Base-by-base conservation (phyloP, 257 asterid genomes). In the Gentiana dahurica region DNA sequence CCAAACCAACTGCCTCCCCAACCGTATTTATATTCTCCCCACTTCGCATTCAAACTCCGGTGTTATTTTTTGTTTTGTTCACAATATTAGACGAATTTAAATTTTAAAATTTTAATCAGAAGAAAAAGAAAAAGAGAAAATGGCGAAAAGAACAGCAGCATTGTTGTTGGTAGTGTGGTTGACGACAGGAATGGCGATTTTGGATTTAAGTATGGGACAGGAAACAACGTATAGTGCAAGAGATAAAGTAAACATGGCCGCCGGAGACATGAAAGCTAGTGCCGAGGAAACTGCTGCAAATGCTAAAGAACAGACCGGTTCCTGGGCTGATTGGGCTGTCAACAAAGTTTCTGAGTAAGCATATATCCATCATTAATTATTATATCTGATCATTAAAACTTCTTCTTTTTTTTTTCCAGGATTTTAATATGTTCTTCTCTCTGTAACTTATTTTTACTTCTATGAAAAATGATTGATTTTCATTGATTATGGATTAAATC, bases 321-420 rank as follows among this genome's bases (percentile, higher is more conserved):
- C 78, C 47, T 75, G 78, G 86, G 37, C 83, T 15, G 77, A 56
- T 55, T 74, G 81, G 91, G 81, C 82, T 55, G 2, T 61, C 10
- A 54, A 38, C 71, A 76, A 72, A 52, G 66, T 78, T 24, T 59
- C 82, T 1, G 75, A 68, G 95, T 82, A 74, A 70, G 66, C 36
- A 13, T 11, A 24, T 24, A 24, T 24, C 24, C n/a, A n/a, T n/a
- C n/a, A n/a, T n/a, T n/a, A n/a, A 24, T 24, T 24, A 24, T 24
- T 5, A 34, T 4, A 24, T 11, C 24, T 24, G 24, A 24, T 24
- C 24, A 24, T 24, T 24, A 24, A 24, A 24, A 24, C 24, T 24
- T 24, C 24, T 24, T 24, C 24, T 24, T 24, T 39, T 11, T 34
- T 12, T 8, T 3, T 36, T 46, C 51, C 47, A 47, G 44, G 33